Evolutionary conservation across 129 eudicot species (phyloP), one percentile per base, ranked within the genome.

Genomic region (Helichrysum umbraculigerum): DNA sequence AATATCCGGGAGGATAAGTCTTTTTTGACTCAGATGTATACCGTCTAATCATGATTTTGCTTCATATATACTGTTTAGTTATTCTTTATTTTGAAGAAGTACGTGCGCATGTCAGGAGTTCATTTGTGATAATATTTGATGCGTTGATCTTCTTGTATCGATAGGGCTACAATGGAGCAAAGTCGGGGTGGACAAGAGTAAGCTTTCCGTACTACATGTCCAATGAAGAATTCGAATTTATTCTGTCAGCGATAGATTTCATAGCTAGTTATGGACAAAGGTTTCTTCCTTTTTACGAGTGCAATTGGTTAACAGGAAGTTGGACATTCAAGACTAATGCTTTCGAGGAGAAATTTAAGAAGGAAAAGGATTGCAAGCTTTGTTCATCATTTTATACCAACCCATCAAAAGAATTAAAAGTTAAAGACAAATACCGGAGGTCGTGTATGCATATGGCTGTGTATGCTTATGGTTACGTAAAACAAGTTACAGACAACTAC

Each of bases 171-270:
- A 68, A 0, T 28, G 96, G 93, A 41, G 84, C 86, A 35, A 92
- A 92, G 86, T 85, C 91, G 0, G 98, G 96, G 7, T 92, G 96
- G 96, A 84, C 98, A 51, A 86, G 98, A 68, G 78, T 92, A 19
- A 87, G 90, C 88, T 87, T 92, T 32, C 96, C 98, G 2, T 92
- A 89, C 69, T 89, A 89, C 84, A 87, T 92, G 93, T 84, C 90
- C 2, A 78, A 79, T 28, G 91, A 88, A 69, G 98, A 92, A 72
- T 86, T 82, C 50, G 90, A 89, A 58, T 86, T 89, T 60, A 86
- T 92, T 64, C 19, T 92, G 19, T 75, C 75, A 4, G 91, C 96
- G 7, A 29, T 92, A 1, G 91, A 92, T 70, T 89, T 92, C 68
- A 59, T 87, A 30, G 87, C 91, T 3, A 69, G 30, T 7, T 87